Evolutionary conservation across 2,329 filamentous ascomycete genomes (phyloP).

Genomic region (Colletotrichum sansevieriae): DNA sequence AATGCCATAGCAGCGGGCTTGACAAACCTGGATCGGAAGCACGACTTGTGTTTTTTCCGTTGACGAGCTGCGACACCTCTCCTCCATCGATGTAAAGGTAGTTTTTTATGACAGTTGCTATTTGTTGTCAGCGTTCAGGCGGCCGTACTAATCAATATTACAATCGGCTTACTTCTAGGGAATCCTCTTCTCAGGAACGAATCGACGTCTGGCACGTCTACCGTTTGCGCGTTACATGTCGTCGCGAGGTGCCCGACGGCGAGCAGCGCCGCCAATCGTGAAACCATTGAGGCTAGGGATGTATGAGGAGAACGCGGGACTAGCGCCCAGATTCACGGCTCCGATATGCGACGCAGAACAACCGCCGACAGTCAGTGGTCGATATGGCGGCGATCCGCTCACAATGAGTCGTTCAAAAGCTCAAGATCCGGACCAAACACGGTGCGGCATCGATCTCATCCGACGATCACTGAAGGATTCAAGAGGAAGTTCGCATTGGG

Average conservation of each 20-base stretch:
- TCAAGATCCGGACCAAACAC: neutral
- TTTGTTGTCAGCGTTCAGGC: neutral
- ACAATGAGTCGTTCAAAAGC: neutral
- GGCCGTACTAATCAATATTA: neutral
- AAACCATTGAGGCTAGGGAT: slow-evolving; percentile 7
- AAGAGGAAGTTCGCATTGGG: neutral
- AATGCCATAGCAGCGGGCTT: neutral
- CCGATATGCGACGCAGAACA: neutral
- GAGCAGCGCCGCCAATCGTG: slow-evolving; percentile 21
- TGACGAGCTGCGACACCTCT: slow-evolving; percentile 30
- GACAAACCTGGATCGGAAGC: slow-evolving; percentile 22
- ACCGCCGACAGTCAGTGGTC: neutral
- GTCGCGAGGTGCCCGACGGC: slow-evolving; percentile 22
- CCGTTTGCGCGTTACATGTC: slow-evolving; percentile 11
- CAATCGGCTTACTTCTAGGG: slow-evolving; percentile 14
- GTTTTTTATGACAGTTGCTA: slow-evolving; percentile 32
- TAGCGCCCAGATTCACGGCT: neutral
- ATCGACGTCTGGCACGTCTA: slow-evolving; percentile 22
- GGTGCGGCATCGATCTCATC: slow-evolving; percentile 1
- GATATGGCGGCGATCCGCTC: neutral
- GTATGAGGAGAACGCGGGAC: neutral
- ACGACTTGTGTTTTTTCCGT: slow-evolving; percentile 14
- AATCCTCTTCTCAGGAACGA: slow-evolving; percentile 33
- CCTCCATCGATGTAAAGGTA: slow-evolving; percentile 39
- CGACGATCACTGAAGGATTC: slow-evolving; percentile 9